Conservation (phyloP, 2,329 filamentous ascomycete genomes). For the Colletotrichum sansevieriae region DNA sequence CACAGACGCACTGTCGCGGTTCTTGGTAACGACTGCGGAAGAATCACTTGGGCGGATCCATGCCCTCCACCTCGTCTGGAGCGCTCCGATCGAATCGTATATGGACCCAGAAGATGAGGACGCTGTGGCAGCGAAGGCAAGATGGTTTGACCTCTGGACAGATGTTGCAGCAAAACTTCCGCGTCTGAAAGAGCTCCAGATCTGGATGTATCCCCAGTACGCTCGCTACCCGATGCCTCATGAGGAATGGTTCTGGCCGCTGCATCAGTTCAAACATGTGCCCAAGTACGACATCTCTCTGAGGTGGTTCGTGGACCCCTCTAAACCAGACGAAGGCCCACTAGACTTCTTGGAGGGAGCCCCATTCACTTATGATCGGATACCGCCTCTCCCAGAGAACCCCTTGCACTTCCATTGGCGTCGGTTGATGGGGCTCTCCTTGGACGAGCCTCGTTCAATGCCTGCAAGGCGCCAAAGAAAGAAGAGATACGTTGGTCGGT, state of each 20-base stretch:
- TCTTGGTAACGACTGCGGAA: neutral
- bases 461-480: conserved; percentile 17
- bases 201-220: conserved; percentile 34
- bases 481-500: conserved; percentile 13
- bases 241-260: conserved; percentile 31
- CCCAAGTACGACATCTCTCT: conserved; percentile 6
- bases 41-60: conserved; percentile 16
- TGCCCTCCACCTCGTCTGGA: conserved; percentile 21
- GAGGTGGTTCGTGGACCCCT: conserved; percentile 29
- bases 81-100: conserved; percentile 30
- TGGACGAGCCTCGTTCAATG: conserved; percentile 19
- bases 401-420: conserved; percentile 33
- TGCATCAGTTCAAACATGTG: conserved; percentile 30
- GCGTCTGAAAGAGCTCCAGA: conserved; percentile 16
- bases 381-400: conserved; percentile 20
- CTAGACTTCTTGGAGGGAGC: conserved; percentile 29
- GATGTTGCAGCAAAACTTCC: conserved; percentile 7
- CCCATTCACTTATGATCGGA: conserved; percentile 25
- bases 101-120: conserved; percentile 21
- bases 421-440: conserved; percentile 10
- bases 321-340: conserved; percentile 17
- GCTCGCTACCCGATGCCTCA: conserved; percentile 32
- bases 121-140: neutral
- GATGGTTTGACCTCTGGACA: conserved; percentile 21
- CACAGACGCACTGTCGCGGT: conserved; percentile 14